phyloP scores from a whole-genome alignment of 2,329 filamentous ascomycete species.

The Colletotrichum tanaceti region DNA sequence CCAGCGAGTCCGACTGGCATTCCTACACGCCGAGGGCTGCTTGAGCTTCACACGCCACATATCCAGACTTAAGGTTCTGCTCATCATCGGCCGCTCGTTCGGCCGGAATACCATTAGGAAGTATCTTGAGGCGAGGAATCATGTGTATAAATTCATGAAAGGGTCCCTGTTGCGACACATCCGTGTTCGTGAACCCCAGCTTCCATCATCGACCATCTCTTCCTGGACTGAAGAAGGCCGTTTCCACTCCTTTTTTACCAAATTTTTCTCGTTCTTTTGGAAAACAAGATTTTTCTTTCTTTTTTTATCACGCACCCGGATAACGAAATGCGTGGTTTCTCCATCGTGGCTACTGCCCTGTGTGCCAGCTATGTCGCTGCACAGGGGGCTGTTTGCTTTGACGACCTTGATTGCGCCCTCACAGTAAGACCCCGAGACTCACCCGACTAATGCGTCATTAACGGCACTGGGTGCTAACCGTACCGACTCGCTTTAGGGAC shows the following conservation, averaged over 20 bases:
- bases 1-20: neutral
- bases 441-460: no score
- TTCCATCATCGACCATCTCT: neutral
- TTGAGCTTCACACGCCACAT: conserved; percentile 20
- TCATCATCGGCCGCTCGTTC: neutral
- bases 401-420: conserved; percentile 32
- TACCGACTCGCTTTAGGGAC: neutral
- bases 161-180: neutral
- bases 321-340: conserved; percentile 24
- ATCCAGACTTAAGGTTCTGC: neutral
- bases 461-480: no score
- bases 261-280: no score
- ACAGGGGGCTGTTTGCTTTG: conserved; percentile 35
- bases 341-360: conserved; percentile 28
- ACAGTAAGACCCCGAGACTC: neutral
- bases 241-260: no score
- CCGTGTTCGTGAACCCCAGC: neutral
- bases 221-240: neutral
- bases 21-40: conserved; percentile 6
- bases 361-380: conserved; percentile 30
- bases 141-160: conserved; percentile 21
- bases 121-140: neutral
- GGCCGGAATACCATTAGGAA: neutral
- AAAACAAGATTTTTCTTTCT: no score
- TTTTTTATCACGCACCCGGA: neutral